These are phyloP conservation scores for Psophocarpus tetragonolobus DNA, from an alignment of 306 rosid genomes.

Conservation along the genomic window DNA sequence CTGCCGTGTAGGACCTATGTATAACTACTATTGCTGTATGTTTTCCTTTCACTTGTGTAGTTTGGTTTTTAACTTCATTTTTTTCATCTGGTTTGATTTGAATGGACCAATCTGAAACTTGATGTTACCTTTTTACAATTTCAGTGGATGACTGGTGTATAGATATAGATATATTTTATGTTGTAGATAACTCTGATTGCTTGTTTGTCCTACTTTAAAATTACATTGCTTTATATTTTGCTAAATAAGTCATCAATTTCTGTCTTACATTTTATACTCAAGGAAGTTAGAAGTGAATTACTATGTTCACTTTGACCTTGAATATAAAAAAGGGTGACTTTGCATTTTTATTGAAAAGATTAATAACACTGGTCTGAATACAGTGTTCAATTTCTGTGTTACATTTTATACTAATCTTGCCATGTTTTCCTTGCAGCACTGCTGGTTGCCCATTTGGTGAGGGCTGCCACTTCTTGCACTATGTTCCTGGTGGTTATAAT, in stretches of 20 bases:
- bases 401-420: conserved; percentile 46
- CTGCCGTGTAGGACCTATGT: background rate
- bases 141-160: background rate
- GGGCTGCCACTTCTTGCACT: conserved; percentile 91
- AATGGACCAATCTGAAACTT: background rate
- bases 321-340: background rate
- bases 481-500: conserved; percentile 92
- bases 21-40: background rate
- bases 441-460: conserved; percentile 98
- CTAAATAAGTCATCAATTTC: background rate
- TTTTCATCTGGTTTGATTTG: background rate
- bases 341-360: background rate
- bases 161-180: background rate
- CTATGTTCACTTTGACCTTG: background rate
- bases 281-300: background rate
- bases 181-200: background rate
- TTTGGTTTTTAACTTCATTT: background rate
- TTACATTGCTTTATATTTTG: background rate
- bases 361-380: conserved; percentile 8
- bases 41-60: background rate
- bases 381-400: too few relatives aligned
- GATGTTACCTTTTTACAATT: background rate
- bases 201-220: background rate
- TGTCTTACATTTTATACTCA: background rate
- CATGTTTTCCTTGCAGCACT: conserved; percentile 65